Conservation (phyloP, 495 filamentous ascomycete species). For the Peziza echinospora region DNA sequence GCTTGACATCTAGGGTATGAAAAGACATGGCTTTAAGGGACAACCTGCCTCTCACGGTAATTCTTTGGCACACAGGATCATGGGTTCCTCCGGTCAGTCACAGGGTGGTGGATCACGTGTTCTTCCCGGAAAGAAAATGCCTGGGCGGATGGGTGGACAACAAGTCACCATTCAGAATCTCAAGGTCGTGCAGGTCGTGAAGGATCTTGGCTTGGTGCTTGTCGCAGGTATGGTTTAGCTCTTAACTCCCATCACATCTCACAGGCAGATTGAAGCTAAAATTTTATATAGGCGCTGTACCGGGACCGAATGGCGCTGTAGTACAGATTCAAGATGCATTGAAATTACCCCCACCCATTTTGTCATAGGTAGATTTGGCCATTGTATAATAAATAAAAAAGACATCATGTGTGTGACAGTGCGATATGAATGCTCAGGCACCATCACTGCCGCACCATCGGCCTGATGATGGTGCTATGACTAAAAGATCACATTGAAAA, state of each 20-base stretch:
- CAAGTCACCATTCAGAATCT: constrained; percentile 74
- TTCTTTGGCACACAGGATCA: constrained; percentile 69
- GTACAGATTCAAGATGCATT: constrained; percentile 78
- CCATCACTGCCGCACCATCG: no score
- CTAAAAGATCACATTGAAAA: no score
- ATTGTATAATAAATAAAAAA: no score
- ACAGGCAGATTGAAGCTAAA: background rate
- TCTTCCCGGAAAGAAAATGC: constrained; percentile 90
- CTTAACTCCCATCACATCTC: background rate
- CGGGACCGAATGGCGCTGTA: constrained; percentile 60
- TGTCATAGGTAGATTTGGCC: no score
- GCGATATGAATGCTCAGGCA: no score
- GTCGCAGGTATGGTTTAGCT: constrained; percentile 55
- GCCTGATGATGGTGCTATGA: no score
- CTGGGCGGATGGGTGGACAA: constrained; percentile 78
- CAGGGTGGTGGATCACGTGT: constrained; percentile 87
- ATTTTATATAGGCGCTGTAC: constrained; percentile 37
- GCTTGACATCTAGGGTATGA: constrained; percentile 50
- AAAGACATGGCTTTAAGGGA: constrained; percentile 66
- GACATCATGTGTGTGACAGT: no score
- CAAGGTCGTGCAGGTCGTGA: constrained; percentile 68
- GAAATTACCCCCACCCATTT: constrained; percentile 82
- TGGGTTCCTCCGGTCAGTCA: constrained; percentile 67
- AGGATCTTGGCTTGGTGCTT: constrained; percentile 64
- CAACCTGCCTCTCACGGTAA: constrained; percentile 89